These are phyloP conservation scores for Bipolaris zeicola DNA, from an alignment of 2,329 filamentous ascomycete species.

Conservation along the genomic window DNA sequence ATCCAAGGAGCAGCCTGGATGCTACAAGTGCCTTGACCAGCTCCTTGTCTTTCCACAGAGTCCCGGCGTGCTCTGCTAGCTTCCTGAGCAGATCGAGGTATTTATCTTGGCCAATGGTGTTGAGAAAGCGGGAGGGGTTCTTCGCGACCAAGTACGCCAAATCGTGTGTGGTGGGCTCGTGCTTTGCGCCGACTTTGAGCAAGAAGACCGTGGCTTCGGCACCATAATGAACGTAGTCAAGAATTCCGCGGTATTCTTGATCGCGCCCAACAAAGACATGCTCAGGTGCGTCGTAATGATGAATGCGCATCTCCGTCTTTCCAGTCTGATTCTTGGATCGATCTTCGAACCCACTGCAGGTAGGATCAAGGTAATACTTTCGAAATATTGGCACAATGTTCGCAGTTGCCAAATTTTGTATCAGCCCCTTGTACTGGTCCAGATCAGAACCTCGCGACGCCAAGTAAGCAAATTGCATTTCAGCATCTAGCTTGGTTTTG, in stretches of 20 bases:
- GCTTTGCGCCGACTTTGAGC: slow-evolving; percentile 85
- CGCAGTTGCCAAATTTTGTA: slow-evolving; percentile 34
- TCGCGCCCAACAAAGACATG: slow-evolving; percentile 79
- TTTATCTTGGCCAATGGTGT: slow-evolving; percentile 81
- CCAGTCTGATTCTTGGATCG: slow-evolving; percentile 36
- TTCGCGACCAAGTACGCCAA: slow-evolving; percentile 81
- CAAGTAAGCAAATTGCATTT: slow-evolving; percentile 81
- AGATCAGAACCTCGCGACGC: slow-evolving; percentile 77
- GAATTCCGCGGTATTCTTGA: slow-evolving; percentile 82
- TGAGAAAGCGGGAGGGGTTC: slow-evolving; percentile 81
- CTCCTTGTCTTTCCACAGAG: slow-evolving; percentile 76
- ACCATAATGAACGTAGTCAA: slow-evolving; percentile 96
- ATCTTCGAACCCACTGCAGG: slow-evolving; percentile 42
- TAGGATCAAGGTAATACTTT: slow-evolving; percentile 41
- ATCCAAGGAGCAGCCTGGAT: slow-evolving; percentile 80
- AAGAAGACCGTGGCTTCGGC: slow-evolving; percentile 85
- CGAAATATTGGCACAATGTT: slow-evolving; percentile 48
- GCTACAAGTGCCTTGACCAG: slow-evolving; percentile 77
- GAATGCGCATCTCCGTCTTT: slow-evolving; percentile 49
- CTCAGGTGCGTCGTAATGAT: slow-evolving; percentile 67
- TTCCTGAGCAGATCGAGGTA: slow-evolving; percentile 83
- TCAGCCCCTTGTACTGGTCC: slow-evolving; percentile 47
- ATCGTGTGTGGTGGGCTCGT: slow-evolving; percentile 85
- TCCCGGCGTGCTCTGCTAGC: slow-evolving; percentile 72
- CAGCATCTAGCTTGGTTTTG: slow-evolving; percentile 67